Base-by-base conservation (phyloP, 164 flowering plant species). In the Nelumbo lutea region DNA sequence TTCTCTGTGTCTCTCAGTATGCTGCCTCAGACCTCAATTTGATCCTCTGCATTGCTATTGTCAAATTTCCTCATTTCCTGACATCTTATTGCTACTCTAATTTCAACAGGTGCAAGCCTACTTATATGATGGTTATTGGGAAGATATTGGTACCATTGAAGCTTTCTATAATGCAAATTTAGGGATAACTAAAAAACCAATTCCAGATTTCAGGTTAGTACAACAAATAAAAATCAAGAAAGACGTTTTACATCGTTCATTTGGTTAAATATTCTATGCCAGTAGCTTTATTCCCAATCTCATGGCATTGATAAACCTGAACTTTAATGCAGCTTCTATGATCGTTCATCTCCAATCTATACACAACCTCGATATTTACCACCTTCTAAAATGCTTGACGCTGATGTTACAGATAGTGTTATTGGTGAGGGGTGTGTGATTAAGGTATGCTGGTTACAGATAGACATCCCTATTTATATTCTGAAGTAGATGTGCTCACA, bases 101-200 rank as follows among this genome's bases (percentile, higher is more conserved):
- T 41, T 42, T 59, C 2, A 53, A 14, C 64, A 93, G 98, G 97
- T 93, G 67, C 97, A 91, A 85, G 97, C 98, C 59, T 93, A 89
- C 77, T 73, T 93, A 76, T 93, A 77, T 81, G 98, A 93, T 85
- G 98, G 98, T 44, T 93, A 93, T 74, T 93, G 98, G 97, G 98
- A 93, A 78, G 98, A 90, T 70, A 93, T 93, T 78, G 96, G 97
- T 79, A 93, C 94, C 14, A 93, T 93, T 76, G 97, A 90, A 72
- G 98, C 98, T 53, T 93, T 93, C 76, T 93, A 90, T 66, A 86
- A 90, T 81, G 98, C 98, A 63, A 93, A 93, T 75, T 77, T 93
- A 77, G 98, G 96, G 42, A 93, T 88, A 66, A 90, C 98, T 43
- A 93, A 90, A 70, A 93, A 93, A 79, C 94, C 96, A 68, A 80